phyloP scores from a whole-genome alignment of 371 early-diverging fungal genomes.

The Mortierella sp. region DNA sequence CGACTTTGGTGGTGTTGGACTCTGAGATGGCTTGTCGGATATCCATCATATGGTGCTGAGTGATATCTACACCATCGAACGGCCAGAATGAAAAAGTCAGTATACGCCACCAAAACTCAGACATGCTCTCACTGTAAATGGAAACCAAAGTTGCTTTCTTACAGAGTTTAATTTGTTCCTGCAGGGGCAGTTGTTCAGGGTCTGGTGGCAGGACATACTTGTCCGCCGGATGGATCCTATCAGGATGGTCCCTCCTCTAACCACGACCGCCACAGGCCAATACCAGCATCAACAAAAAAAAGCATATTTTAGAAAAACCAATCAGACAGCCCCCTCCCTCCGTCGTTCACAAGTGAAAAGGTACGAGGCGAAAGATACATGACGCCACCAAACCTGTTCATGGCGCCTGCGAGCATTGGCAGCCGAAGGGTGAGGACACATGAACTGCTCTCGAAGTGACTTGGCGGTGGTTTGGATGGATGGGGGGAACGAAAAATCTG shows the following conservation, averaged over 20 bases:
- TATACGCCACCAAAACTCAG: background rate
- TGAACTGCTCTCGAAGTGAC: conserved; percentile 31
- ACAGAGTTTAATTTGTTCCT: conserved; percentile 34
- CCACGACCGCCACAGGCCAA: background rate
- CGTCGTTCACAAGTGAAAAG: background rate
- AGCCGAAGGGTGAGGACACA: conserved; percentile 26
- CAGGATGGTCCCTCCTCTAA: conserved; percentile 38
- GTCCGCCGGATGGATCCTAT: conserved; percentile 42
- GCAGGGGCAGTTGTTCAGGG: conserved; percentile 37
- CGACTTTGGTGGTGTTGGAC: conserved; percentile 2
- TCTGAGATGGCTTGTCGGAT: conserved; percentile 31
- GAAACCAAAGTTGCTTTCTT: background rate
- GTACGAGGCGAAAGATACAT: background rate
- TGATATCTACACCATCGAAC: conserved; percentile 20
- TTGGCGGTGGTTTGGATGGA: conserved; percentile 9
- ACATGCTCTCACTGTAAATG: too few relatives aligned
- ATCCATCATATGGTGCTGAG: conserved; percentile 30
- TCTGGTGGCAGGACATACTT: conserved; percentile 40
- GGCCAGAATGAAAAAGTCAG: background rate
- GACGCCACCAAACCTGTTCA: conserved; percentile 25
- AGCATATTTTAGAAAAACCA: background rate
- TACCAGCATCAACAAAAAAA: background rate
- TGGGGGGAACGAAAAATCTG: background rate
- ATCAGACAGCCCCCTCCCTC: background rate
- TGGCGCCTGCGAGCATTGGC: conserved; percentile 19